phyloP scores from a whole-genome alignment of 169 alveolate genomes.

The Besnoitia besnoiti region DNA sequence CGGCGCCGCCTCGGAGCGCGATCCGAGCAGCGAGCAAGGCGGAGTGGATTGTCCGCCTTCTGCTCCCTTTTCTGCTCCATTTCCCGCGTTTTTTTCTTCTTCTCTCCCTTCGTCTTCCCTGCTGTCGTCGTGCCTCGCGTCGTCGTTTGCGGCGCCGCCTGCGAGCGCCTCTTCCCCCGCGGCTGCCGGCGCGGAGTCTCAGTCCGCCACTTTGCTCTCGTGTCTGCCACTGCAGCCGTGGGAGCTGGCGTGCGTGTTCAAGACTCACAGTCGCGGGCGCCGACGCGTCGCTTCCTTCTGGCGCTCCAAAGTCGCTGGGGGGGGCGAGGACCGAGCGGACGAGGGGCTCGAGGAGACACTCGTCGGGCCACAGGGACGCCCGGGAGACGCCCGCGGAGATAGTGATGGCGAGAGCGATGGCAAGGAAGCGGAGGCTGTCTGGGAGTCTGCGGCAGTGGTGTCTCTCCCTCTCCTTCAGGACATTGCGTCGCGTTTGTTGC shows the following conservation, averaged over 20 bases:
- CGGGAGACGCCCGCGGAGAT: neutral
- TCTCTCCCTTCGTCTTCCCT: neutral
- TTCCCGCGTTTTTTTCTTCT: neutral
- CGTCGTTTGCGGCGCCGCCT: no score
- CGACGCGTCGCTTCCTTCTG: neutral
- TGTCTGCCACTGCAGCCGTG: constrained; percentile 66
- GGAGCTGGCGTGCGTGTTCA: constrained; percentile 53
- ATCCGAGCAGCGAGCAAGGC: neutral
- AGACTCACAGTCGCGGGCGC: neutral
- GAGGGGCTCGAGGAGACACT: neutral
- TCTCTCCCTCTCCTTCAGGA: constrained; percentile 51
- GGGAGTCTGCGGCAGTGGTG: neutral
- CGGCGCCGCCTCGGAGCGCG: no score
- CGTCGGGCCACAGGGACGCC: neutral
- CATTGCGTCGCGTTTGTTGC: constrained; percentile 53
- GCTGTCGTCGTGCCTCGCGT: no score
- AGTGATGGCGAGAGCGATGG: neutral
- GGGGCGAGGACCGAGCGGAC: neutral
- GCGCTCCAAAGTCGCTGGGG: neutral
- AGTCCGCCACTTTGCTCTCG: constrained; percentile 24
- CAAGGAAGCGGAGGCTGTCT: neutral
- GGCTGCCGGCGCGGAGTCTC: neutral
- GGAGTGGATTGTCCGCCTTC: neutral
- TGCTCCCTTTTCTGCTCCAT: neutral
- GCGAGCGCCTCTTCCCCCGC: neutral